Conservation (phyloP, 371 early-diverging fungal genomes). For the Mortierella polycephala region DNA sequence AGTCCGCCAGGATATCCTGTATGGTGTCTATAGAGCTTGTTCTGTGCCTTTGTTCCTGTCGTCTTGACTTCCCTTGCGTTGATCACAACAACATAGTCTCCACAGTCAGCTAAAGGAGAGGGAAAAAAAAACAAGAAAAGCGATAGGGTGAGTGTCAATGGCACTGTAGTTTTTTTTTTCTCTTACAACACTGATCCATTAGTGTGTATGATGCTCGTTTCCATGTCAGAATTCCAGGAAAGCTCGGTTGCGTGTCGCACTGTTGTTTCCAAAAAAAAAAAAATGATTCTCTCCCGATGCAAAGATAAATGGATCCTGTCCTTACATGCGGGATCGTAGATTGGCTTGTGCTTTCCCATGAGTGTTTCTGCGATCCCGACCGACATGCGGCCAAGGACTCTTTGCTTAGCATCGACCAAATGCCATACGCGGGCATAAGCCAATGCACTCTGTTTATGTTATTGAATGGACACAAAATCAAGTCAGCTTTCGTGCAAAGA, state of each 20-base stretch:
- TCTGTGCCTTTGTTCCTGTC: slow-evolving; percentile 88
- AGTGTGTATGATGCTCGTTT: too few species aligned
- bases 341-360: slow-evolving; percentile 98
- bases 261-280: neutral
- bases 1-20: slow-evolving; percentile 93
- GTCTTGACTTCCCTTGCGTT: slow-evolving; percentile 89
- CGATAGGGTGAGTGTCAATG: neutral
- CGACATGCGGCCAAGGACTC: slow-evolving; percentile 90
- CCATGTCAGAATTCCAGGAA: neutral
- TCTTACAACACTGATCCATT: too few species aligned
- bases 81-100: slow-evolving; percentile 97
- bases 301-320: neutral
- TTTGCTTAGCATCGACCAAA: slow-evolving; percentile 92
- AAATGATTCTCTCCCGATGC: neutral
- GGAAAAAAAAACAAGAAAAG: neutral
- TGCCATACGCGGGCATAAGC: slow-evolving; percentile 97
- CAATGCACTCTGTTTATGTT: slow-evolving; percentile 78
- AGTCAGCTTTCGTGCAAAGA: neutral
- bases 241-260: neutral
- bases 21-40: slow-evolving; percentile 93
- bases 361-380: slow-evolving; percentile 91
- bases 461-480: slow-evolving; percentile 4
- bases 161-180: too few species aligned
- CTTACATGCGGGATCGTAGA: slow-evolving; percentile 91
- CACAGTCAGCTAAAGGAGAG: slow-evolving; percentile 84